Conservation (phyloP, 73 alveolate genomes). For the Paramecium octaurelia region DNA sequence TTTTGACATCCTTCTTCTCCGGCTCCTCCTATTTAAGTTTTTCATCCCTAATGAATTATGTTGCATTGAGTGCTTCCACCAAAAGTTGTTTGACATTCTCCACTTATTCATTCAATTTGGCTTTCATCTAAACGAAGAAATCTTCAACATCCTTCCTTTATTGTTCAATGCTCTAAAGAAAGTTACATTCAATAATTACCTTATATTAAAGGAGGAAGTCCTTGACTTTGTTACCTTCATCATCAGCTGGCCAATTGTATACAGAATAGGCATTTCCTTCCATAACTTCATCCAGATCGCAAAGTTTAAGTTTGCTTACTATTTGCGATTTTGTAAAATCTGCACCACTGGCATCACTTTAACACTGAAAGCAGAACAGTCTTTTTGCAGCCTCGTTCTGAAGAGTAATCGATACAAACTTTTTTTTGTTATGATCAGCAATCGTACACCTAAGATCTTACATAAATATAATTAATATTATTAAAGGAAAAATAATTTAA, state of each 20-base stretch:
- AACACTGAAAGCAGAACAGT: constrained; percentile 7
- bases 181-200: constrained; percentile 29
- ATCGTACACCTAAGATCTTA: constrained; percentile 13
- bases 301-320: neutral
- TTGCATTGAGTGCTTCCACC: neutral
- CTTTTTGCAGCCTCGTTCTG: constrained; percentile 11
- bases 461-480: neutral
- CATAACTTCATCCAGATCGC: constrained; percentile 47
- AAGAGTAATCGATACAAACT: constrained; percentile 19
- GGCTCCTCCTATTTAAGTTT: neutral
- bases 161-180: neutral
- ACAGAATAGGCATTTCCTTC: constrained; percentile 20
- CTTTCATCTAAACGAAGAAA: neutral
- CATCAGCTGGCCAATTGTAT: constrained; percentile 49
- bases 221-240: neutral
- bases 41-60: neutral
- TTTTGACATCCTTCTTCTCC: neutral
- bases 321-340: neutral
- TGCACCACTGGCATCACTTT: neutral
- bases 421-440: constrained; percentile 15
- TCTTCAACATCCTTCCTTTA: constrained; percentile 29
- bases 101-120: neutral
- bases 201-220: neutral
- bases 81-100: neutral
- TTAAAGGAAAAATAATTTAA: neutral